A percentile compares a stretch with the other conserved stretches of the same genome.
Evolutionary conservation across 148 eudicot species (phyloP).

Genomic region (Rhododendron williamsianum): DNA sequence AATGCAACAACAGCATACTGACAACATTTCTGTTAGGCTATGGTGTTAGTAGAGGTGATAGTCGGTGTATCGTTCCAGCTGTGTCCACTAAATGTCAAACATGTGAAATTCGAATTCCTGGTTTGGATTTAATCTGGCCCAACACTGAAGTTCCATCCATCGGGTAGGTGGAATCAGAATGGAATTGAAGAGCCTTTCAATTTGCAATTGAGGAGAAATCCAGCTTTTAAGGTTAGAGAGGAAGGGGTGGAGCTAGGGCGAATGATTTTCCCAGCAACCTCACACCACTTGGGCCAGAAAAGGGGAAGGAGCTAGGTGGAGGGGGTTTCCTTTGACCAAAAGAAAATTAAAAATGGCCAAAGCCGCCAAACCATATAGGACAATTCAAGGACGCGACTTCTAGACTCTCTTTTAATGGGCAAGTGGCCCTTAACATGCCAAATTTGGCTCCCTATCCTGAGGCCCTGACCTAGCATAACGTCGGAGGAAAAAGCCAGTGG

Average conservation of each 20-base stretch:
- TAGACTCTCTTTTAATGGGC: background rate
- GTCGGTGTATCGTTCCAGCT: background rate
- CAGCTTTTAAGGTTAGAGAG: too few relatives aligned
- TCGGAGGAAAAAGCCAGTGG: background rate
- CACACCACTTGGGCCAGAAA: too few relatives aligned
- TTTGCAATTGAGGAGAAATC: too few relatives aligned
- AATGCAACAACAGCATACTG: too few relatives aligned
- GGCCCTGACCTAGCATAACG: background rate
- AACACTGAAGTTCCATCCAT: background rate
- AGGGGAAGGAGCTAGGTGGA: too few relatives aligned
- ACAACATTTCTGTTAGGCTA: too few relatives aligned
- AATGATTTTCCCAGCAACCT: too few relatives aligned
- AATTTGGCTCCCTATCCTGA: background rate
- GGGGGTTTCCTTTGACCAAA: too few relatives aligned
- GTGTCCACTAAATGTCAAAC: background rate
- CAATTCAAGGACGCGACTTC: background rate
- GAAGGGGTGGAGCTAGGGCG: too few relatives aligned
- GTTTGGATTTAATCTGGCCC: background rate
- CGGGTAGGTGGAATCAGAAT: background rate
- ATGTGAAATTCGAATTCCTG: background rate
- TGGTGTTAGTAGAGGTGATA: background rate
- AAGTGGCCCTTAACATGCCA: background rate
- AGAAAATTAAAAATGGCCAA: too few relatives aligned
- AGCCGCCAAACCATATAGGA: too few relatives aligned
- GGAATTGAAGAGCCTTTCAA: too few relatives aligned